Percentiles rank a stretch among this genome's conserved stretches.
Conservation (phyloP, 2,329 filamentous ascomycete genomes). For the Epichloe baconii region DNA sequence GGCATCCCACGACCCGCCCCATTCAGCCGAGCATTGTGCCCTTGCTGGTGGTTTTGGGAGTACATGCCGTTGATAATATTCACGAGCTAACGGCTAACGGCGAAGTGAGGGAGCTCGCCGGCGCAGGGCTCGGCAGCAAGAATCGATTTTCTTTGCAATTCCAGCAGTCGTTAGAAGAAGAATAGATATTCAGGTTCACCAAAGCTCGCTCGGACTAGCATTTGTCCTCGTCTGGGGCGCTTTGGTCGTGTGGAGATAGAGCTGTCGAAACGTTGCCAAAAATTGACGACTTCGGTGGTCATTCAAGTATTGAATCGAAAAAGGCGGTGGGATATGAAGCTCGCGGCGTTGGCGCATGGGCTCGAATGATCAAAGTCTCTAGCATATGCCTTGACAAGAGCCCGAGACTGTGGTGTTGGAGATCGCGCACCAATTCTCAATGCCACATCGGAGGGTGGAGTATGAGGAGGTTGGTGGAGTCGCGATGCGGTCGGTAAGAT, state of each 20-base stretch:
- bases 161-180: slow-evolving; percentile 4
- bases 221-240: slow-evolving; percentile 11
- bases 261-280: slow-evolving; percentile 4
- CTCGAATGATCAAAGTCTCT: slow-evolving; percentile 12
- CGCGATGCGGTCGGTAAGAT: slow-evolving; percentile 3
- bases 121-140: slow-evolving; percentile 16
- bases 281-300: slow-evolving; percentile 12
- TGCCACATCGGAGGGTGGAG: slow-evolving; percentile 16
- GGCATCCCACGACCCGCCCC: slow-evolving; percentile 42
- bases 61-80: slow-evolving; percentile 46
- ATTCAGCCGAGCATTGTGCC: slow-evolving; percentile 65
- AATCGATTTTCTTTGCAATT: slow-evolving; percentile 10
- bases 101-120: slow-evolving; percentile 12
- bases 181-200: slow-evolving; percentile 6
- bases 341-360: slow-evolving; percentile 29
- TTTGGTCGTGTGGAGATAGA: not conserved
- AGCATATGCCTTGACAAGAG: slow-evolving; percentile 10
- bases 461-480: slow-evolving; percentile 4
- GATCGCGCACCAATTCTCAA: slow-evolving; percentile 11
- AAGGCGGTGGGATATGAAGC: slow-evolving; percentile 18
- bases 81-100: slow-evolving; percentile 8
- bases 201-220: slow-evolving; percentile 11
- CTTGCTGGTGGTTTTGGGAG: slow-evolving; percentile 57
- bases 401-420: slow-evolving; percentile 5
- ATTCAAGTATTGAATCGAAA: slow-evolving; percentile 20